Percentiles rank a stretch among this genome's conserved stretches.
Conservation (phyloP, 768 basidiomycete genomes). For the Psilocybe tampanensis region DNA sequence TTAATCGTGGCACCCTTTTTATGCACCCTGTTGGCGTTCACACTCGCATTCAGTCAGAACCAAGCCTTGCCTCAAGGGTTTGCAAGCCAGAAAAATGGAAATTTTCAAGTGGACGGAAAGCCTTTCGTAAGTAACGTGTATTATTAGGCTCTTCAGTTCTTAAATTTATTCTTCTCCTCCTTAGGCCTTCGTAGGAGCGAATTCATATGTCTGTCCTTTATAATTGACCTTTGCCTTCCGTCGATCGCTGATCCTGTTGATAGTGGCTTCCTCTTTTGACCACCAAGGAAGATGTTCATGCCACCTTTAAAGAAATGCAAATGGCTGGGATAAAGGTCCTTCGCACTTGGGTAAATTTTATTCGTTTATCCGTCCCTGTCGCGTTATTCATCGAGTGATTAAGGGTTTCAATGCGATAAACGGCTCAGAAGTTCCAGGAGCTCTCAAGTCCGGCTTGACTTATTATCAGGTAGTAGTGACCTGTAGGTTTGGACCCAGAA, state of each 20-base stretch:
- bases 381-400: too few relatives aligned
- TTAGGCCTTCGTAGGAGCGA: conserved; percentile 1
- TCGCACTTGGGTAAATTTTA: conserved; percentile 47
- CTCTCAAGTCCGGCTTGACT: too few relatives aligned
- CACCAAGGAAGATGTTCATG: conserved; percentile 45
- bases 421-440: too few relatives aligned
- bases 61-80: too few relatives aligned
- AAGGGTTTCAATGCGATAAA: too few relatives aligned
- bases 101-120: conserved; percentile 50
- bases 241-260: neutral
- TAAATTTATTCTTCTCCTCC: neutral
- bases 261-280: conserved; percentile 59
- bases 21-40: conserved; percentile 5
- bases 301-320: conserved; percentile 50
- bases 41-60: conserved; percentile 16
- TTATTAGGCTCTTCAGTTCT: neutral
- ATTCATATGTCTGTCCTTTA: conserved; percentile 22
- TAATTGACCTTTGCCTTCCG: conserved; percentile 38
- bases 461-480: too few relatives aligned
- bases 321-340: conserved; percentile 51
- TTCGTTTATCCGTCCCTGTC: neutral
- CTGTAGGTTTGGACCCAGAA: too few relatives aligned
- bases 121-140: conserved; percentile 33
- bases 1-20: conserved; percentile 5
- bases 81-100: conserved; percentile 42